A percentile compares a stretch with the other conserved stretches of the same genome.
phyloP scores from a whole-genome alignment of 2,329 filamentous ascomycete species.

The Elsinoe ampelina region DNA sequence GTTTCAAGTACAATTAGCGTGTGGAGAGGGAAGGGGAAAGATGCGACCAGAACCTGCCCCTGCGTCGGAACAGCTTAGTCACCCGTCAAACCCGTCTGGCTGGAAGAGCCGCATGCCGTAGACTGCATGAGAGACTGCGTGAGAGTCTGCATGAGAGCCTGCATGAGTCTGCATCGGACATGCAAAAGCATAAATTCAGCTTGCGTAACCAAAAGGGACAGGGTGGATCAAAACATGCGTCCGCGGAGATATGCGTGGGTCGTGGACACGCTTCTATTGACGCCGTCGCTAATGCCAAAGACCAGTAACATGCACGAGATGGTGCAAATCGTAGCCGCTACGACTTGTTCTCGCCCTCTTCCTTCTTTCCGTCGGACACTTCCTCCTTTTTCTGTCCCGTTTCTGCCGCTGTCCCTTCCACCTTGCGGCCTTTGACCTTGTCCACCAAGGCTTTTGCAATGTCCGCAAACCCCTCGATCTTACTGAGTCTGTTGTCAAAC shows the following conservation, averaged over 20 bases:
- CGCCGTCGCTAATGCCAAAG: conserved; percentile 7
- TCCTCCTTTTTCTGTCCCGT: not conserved
- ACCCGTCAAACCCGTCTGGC: too few relatives aligned
- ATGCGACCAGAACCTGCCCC: not conserved
- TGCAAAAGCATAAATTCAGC: not conserved
- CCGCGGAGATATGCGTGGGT: not conserved
- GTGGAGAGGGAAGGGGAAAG: not conserved
- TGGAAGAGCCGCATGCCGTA: conserved; percentile 8
- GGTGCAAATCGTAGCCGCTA: not conserved
- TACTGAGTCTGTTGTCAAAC: conserved; percentile 60
- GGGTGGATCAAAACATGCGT: not conserved
- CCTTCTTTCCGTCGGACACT: not conserved
- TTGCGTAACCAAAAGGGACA: not conserved
- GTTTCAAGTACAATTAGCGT: conserved; percentile 5
- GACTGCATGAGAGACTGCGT: not conserved
- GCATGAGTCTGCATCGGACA: too few relatives aligned
- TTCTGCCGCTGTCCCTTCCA: not conserved
- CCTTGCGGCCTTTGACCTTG: conserved; percentile 20
- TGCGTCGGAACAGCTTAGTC: not conserved
- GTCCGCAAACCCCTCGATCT: conserved; percentile 70
- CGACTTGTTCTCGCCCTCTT: not conserved
- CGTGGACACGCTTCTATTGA: not conserved
- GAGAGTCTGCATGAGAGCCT: too few relatives aligned
- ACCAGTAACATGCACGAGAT: not conserved
- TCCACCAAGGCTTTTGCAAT: conserved; percentile 60